phyloP scores from a whole-genome alignment of 768 basidiomycete species.

The Suillus luteus region DNA sequence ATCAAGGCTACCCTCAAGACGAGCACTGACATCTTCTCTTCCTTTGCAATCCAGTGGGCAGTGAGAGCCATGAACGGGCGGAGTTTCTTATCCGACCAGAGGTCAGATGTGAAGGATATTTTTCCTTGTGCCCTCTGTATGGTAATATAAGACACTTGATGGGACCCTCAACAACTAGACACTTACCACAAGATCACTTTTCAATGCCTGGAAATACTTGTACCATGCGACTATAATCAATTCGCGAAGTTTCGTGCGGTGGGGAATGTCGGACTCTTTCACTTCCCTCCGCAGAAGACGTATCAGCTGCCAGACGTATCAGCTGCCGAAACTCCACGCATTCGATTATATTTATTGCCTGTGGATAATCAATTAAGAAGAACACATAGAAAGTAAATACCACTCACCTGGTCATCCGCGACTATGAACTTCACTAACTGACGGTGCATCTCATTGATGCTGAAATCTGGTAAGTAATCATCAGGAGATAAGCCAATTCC shows the following conservation, averaged over 20 bases:
- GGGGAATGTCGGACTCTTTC: not conserved
- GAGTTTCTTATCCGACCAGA: not conserved
- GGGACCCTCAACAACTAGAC: not conserved
- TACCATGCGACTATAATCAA: not conserved
- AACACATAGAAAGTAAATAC: not conserved
- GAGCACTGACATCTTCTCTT: not conserved
- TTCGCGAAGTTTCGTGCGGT: not conserved
- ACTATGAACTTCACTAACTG: not conserved
- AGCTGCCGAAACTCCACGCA: not conserved
- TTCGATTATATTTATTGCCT: not conserved
- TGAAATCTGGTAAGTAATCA: not conserved
- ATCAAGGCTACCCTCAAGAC: not conserved
- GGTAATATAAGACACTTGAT: not conserved
- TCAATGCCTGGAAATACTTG: not conserved
- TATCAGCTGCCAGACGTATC: not conserved
- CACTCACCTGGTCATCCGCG: not conserved
- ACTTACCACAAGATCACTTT: not conserved
- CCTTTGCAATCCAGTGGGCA: not conserved
- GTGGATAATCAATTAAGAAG: not conserved
- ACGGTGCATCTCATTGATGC: not conserved
- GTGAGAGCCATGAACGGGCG: not conserved
- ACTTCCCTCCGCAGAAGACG: not conserved
- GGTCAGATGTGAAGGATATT: not conserved
- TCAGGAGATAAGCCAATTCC: not conserved
- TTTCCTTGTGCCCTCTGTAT: not conserved